These are phyloP conservation scores for Escovopsis weberi DNA, from an alignment of 2,329 filamentous ascomycete genomes.

Conservation along the genomic window DNA sequence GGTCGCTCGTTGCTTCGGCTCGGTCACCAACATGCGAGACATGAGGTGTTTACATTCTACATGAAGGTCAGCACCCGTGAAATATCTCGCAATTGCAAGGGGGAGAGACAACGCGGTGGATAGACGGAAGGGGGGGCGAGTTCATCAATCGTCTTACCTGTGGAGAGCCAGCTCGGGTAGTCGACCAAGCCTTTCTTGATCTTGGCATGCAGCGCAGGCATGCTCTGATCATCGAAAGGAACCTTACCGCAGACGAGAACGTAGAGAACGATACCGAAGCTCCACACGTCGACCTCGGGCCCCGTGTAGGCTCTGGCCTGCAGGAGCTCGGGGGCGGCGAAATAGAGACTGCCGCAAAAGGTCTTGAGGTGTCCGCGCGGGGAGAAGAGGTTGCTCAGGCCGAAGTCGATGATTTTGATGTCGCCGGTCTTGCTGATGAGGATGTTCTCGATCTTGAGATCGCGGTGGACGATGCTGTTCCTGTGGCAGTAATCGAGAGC, in stretches of 20 bases:
- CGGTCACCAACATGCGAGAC: conserved; percentile 88
- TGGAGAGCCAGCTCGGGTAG: conserved; percentile 84
- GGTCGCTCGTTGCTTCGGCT: conserved; percentile 72
- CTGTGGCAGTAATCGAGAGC: conserved; percentile 94
- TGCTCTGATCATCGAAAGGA: conserved; percentile 97
- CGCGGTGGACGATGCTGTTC: conserved; percentile 95
- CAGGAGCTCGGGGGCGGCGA: conserved; percentile 86
- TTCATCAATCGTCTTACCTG: conserved; percentile 42
- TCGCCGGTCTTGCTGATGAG: conserved; percentile 97
- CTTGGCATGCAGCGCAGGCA: conserved; percentile 95
- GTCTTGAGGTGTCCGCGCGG: conserved; percentile 79
- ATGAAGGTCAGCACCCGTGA: background rate
- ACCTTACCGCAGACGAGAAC: conserved; percentile 96
- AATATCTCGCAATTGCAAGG: no score
- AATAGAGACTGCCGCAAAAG: conserved; percentile 95
- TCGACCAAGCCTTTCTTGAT: conserved; percentile 96
- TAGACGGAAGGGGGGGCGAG: no score
- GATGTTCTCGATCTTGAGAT: conserved; percentile 98
- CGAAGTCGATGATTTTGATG: conserved; percentile 99
- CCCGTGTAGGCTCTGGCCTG: conserved; percentile 91
- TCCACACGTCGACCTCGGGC: conserved; percentile 96
- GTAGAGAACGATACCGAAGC: conserved; percentile 95
- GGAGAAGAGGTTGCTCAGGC: conserved; percentile 88
- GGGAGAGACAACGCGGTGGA: no score
- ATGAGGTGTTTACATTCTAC: conserved; percentile 84